Evolutionary conservation across 2,329 filamentous ascomycete genomes (phyloP), one percentile per base, ranked within the genome.

Genomic region (Alternaria ventricosa): DNA sequence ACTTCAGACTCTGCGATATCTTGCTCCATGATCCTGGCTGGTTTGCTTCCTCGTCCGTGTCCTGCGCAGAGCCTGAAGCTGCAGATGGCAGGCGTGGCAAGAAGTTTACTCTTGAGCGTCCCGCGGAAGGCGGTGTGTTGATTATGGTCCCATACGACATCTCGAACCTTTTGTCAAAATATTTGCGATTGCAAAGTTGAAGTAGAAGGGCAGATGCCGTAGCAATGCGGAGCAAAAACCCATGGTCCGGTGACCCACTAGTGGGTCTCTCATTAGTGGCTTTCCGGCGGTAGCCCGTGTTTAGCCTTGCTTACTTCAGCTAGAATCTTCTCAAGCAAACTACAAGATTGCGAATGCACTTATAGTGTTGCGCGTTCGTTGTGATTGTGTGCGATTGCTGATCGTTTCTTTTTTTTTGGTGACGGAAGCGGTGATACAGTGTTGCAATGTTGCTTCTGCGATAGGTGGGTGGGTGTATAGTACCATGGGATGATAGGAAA

Each of bases 61-160:
- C 54, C 6, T 51, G 50, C 27, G 44, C 18, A 53, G 49, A 10
- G n/a, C 50, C 25, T 18, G 44, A 28, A 12, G 8, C 45, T 23
- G 33, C 18, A 23, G 44, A 41, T 44, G 43, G 67, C 20, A 33
- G 56, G 27, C 60, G 63, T 28, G 51, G 55, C 43, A 50, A 8
- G 13, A 25, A 56, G 44, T 46, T 10, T 25, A 30, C 25, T 20
- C 18, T 20, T 61, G 25, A 50, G 63, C 47, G 51, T 51, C 61
- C 53, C 45, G 27, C 27, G 20, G 28, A 25, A 44, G 59, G 4
- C 46, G 55, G 25, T 57, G 61, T n/a, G 30, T 41, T 15, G 36
- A 15, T 6, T 25, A 63, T 62, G 20, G 65, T 51, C 27, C 69
- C 65, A 58, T 71, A 71, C 1, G 63, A 47, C 69, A 71, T 71